Percentiles rank a stretch among this genome's conserved stretches.
Conservation (phyloP, 768 basidiomycete genomes). For the Russula ochroleuca region DNA sequence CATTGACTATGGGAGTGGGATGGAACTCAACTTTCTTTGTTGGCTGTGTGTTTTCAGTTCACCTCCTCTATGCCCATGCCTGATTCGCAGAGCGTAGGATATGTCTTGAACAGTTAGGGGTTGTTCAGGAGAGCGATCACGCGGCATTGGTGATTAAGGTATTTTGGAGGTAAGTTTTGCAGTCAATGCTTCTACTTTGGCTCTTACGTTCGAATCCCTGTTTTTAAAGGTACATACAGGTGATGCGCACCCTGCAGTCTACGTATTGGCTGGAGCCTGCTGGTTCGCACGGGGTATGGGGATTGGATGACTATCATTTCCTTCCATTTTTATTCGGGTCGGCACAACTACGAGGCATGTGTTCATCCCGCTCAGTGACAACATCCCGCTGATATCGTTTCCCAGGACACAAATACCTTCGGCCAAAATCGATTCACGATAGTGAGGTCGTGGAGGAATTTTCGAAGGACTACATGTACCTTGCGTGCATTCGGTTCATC, state of each 20-base stretch:
- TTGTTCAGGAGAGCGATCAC: constrained; percentile 61
- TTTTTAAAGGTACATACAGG: constrained; percentile 54
- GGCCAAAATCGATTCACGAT: constrained; percentile 91
- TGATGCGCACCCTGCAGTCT: constrained; percentile 85
- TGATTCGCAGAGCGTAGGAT: constrained; percentile 48
- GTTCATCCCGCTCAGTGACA: neutral
- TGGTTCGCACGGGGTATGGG: constrained; percentile 99
- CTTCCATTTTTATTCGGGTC: constrained; percentile 86
- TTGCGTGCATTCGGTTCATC: constrained; percentile 93
- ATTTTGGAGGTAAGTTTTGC: constrained; percentile 71
- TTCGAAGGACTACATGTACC: constrained; percentile 91
- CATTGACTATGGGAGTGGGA: constrained; percentile 99
- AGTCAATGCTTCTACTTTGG: too few relatives aligned
- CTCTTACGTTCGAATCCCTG: neutral
- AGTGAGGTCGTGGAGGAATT: constrained; percentile 89
- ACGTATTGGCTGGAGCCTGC: constrained; percentile 98
- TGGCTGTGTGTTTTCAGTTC: constrained; percentile 69
- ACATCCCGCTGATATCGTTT: neutral
- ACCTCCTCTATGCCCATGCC: neutral
- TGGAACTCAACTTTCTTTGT: constrained; percentile 97
- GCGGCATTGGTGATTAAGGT: constrained; percentile 72
- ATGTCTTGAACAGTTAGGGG: constrained; percentile 69
- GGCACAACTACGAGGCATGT: constrained; percentile 62
- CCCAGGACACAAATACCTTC: constrained; percentile 72
- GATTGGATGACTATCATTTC: constrained; percentile 95